Evolutionary conservation across 257 asterid species (phyloP).

Genomic region (Capsicum chinense): DNA sequence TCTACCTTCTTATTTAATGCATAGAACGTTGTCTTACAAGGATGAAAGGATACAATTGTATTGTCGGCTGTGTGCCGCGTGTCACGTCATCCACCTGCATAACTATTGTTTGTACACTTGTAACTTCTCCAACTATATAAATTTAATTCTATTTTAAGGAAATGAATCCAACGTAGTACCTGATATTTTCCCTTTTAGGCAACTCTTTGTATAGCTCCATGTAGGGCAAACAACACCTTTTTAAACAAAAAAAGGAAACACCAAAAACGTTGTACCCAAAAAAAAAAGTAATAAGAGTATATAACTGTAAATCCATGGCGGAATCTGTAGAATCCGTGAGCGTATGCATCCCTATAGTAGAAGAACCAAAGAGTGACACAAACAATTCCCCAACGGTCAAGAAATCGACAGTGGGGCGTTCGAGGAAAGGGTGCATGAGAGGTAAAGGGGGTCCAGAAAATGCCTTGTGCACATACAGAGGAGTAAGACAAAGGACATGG

Average conservation of each 20-base stretch:
- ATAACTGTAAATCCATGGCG: background rate
- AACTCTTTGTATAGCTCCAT: background rate
- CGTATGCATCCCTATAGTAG: no score
- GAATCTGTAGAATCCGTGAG: background rate
- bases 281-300: background rate
- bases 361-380: background rate
- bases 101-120: background rate
- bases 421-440: conserved; percentile 81
- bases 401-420: conserved; percentile 47
- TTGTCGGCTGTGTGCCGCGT: background rate
- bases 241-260: background rate
- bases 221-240: background rate
- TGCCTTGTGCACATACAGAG: conserved; percentile 67
- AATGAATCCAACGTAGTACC: background rate
- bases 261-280: background rate
- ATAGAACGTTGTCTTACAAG: background rate
- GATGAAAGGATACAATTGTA: background rate
- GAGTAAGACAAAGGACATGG: conserved; percentile 88
- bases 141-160: background rate
- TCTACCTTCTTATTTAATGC: no score
- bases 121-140: conserved; percentile 10
- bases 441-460: conserved; percentile 91
- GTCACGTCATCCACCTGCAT: background rate
- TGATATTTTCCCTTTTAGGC: background rate
- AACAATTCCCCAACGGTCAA: conserved; percentile 21